These are phyloP conservation scores for Phanerochaete carnosa DNA, from an alignment of 768 basidiomycete species.

Conservation along the genomic window DNA sequence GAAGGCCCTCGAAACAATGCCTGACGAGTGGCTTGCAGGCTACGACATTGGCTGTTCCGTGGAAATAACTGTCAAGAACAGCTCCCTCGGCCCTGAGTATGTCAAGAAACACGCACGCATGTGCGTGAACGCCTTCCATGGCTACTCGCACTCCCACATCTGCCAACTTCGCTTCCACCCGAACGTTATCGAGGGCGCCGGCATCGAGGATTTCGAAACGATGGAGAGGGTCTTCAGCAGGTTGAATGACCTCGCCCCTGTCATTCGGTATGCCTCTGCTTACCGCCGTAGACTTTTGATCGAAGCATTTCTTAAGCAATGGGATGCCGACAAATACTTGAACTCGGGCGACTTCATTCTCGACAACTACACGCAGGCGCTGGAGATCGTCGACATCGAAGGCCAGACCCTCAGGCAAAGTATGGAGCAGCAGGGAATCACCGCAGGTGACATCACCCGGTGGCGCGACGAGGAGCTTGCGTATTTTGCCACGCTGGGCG, in stretches of 20 bases:
- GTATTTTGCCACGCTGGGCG: constrained; percentile 25
- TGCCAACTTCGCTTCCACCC: constrained; percentile 33
- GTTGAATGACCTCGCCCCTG: constrained; percentile 24
- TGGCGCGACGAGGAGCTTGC: constrained; percentile 23
- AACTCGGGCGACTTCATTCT: constrained; percentile 23
- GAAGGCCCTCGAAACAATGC: constrained; percentile 5
- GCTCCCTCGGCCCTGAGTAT: constrained; percentile 10
- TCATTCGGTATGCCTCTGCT: constrained; percentile 11
- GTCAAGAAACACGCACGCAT: neutral
- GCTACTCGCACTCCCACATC: constrained; percentile 30
- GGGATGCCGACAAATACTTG: constrained; percentile 21
- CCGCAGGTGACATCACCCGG: constrained; percentile 6
- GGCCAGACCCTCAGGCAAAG: constrained; percentile 7
- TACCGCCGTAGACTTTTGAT: constrained; percentile 11
- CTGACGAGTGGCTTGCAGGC: neutral
- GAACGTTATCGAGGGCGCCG: too few species aligned
- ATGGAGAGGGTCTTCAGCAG: constrained; percentile 26
- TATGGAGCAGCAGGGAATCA: constrained; percentile 1
- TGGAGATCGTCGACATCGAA: constrained; percentile 22
- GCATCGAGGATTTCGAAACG: too few species aligned
- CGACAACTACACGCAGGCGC: constrained; percentile 30
- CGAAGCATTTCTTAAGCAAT: constrained; percentile 11
- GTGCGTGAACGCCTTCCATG: constrained; percentile 31
- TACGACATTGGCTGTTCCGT: constrained; percentile 23
- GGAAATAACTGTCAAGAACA: constrained; percentile 7